Conservation (phyloP, 371 early-diverging fungal genomes). For the Sporodiniella umbellata region DNA sequence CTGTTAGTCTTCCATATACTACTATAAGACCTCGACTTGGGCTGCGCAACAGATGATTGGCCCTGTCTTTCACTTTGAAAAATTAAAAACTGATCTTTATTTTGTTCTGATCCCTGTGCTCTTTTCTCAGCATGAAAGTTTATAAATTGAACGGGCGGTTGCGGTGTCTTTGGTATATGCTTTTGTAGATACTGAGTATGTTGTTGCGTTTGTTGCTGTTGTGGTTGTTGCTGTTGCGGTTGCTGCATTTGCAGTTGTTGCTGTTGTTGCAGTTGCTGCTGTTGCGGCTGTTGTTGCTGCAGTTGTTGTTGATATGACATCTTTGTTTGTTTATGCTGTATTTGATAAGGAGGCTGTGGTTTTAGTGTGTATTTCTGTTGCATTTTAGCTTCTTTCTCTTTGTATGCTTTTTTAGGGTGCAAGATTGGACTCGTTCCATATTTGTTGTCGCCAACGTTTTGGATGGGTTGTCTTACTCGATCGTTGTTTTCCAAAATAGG, state of each 20-base stretch:
- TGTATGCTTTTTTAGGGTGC: slow-evolving; percentile 1
- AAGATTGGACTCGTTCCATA: slow-evolving; percentile 9
- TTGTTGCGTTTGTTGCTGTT: slow-evolving; percentile 5
- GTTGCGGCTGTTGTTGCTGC: slow-evolving; percentile 3
- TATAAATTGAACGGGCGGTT: slow-evolving; percentile 13
- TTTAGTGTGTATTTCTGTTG: not conserved
- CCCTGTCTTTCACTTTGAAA: slow-evolving; percentile 10
- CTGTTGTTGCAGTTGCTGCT: slow-evolving; percentile 6
- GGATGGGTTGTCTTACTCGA: not conserved
- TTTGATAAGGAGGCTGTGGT: not conserved
- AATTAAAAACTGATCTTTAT: slow-evolving; percentile 9
- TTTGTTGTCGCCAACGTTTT: not conserved
- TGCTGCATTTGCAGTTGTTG: slow-evolving; percentile 4
- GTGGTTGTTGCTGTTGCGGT: slow-evolving; percentile 2
- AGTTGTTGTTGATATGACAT: slow-evolving; percentile 3
- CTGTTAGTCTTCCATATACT: slow-evolving; percentile 6
- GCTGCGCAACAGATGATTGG: not conserved
- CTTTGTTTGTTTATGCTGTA: slow-evolving; percentile 5
- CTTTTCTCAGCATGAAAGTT: slow-evolving; percentile 18
- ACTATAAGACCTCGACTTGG: not conserved
- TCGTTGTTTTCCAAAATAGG: slow-evolving; percentile 1
- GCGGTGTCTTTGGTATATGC: not conserved
- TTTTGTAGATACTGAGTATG: slow-evolving; percentile 4
- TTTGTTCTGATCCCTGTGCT: not conserved
- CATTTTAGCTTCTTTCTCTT: not conserved